Conservation (phyloP, 1,139 yeast species). For the Spathaspora sp. region DNA sequence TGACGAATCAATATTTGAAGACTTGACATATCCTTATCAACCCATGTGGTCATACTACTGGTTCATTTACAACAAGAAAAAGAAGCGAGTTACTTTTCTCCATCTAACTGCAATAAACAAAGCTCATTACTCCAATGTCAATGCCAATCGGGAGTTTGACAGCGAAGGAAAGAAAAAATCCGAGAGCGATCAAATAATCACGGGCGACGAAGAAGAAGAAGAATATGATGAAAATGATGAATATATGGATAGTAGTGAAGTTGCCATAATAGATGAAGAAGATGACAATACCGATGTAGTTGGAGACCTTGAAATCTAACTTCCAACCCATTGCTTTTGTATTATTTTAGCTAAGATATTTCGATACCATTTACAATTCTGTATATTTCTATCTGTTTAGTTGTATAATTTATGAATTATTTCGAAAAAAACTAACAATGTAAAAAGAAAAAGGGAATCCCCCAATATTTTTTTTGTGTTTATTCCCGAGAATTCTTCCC, state of each 20-base stretch:
- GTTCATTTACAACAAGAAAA: slow-evolving; percentile 87
- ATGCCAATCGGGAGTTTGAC: slow-evolving; percentile 16
- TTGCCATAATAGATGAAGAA: slow-evolving; percentile 28
- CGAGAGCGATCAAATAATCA: slow-evolving; percentile 11
- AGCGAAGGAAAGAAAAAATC: slow-evolving; percentile 7
- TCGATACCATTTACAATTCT: slow-evolving; percentile 1
- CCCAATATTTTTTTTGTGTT: background rate
- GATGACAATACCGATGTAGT: slow-evolving; percentile 33
- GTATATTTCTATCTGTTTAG: background rate
- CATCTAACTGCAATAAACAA: slow-evolving; percentile 52
- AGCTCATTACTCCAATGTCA: slow-evolving; percentile 38
- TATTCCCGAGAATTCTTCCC: slow-evolving; percentile 1
- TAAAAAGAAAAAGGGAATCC: background rate
- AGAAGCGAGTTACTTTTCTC: slow-evolving; percentile 86
- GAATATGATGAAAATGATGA: slow-evolving; percentile 21
- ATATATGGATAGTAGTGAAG: slow-evolving; percentile 28
- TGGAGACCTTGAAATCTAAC: slow-evolving; percentile 36
- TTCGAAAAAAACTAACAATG: background rate
- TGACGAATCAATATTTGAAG: slow-evolving; percentile 74
- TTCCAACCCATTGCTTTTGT: background rate
- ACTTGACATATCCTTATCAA: slow-evolving; percentile 64
- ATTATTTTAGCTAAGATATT: slow-evolving; percentile 3
- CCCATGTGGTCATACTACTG: slow-evolving; percentile 89
- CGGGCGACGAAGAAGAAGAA: slow-evolving; percentile 19
- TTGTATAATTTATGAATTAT: slow-evolving; percentile 2